Base-by-base conservation (phyloP, 108 stramenopile genomes). In the Schizochytrium sp. region DNA sequence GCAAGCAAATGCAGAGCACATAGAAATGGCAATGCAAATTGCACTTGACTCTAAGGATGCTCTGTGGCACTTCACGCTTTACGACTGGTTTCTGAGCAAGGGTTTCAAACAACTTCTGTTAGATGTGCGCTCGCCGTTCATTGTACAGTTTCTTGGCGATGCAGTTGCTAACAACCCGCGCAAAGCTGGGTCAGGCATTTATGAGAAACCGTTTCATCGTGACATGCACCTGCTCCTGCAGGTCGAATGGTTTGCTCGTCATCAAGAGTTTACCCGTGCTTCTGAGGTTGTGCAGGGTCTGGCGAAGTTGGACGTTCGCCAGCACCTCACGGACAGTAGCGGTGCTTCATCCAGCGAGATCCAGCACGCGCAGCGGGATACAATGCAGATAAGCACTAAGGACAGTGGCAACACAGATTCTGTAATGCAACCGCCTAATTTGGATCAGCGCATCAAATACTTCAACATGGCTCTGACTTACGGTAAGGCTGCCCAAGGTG, bases 41-140 rank as follows among this genome's bases (percentile, higher is more conserved):
- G 76, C 76, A 8, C 47, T 55, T 49, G 76, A 83, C 50, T n/a
- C 50, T n/a, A 83, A 83, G 76, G 76, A 83, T 53, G 76, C 76
- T n/a, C 3, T 83, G 5, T 83, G 76, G 76, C 76, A 83, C 53
- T 83, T 19, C 28, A 83, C 76, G 47, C 76, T 83, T 13, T 83
- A 83, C 28, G 53, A 83, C 47, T 83, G 53, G 50, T 55, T 83
- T 53, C 47, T 83, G 0, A 40, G 76, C 28, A 55, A 83, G 53
- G 76, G 76, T 10, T 83, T 83, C 15, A 46, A n/a, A 5, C 50
- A 83, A 38, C 76, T 83, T 28, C 3, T 83, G 15, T 53, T 83
- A 8, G 47, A 49, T 8, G 76, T 83, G 2, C 50, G 53, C 47
- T 38, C 76, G 76, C 76, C 76, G 1, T 83, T 83, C 47, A 83